A percentile compares a stretch with the other conserved stretches of the same genome.
phyloP scores from a whole-genome alignment of 352 stramenopile genomes.

The Globisporangium paddicum region DNA sequence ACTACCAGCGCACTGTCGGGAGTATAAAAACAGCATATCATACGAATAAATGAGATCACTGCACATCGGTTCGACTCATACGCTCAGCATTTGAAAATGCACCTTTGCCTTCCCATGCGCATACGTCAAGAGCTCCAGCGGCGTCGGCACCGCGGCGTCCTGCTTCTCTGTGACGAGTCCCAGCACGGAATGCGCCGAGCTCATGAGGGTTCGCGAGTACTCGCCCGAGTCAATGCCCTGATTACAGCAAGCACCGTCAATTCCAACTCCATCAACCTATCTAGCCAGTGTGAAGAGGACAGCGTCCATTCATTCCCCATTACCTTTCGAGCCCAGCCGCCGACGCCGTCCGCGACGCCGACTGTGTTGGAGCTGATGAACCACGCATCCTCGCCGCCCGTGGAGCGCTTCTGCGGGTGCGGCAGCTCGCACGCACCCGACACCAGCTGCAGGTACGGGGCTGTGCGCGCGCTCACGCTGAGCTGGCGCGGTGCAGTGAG shows the following conservation, averaged over 20 bases:
- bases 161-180: conserved; percentile 12
- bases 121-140: conserved; percentile 63
- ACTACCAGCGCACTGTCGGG: conserved; percentile 57
- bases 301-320: neutral
- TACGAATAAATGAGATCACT: neutral
- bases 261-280: neutral
- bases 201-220: conserved; percentile 84
- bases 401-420: conserved; percentile 80
- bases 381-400: conserved; percentile 82
- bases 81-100: neutral
- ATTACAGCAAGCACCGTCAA: neutral
- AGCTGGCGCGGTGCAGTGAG: conserved; percentile 5
- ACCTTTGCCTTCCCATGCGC: conserved; percentile 66
- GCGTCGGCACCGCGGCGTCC: conserved; percentile 33
- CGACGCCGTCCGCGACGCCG: conserved; percentile 84
- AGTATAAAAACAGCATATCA: neutral
- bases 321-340: conserved; percentile 83
- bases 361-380: conserved; percentile 77
- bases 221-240: conserved; percentile 85
- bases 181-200: conserved; percentile 30
- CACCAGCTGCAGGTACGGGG: conserved; percentile 36
- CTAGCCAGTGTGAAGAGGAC: neutral
- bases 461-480: conserved; percentile 20
- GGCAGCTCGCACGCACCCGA: conserved; percentile 71
- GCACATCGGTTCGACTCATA: neutral